Conservation (phyloP, 75 land plant species). For the Cryptomeria japonica region DNA sequence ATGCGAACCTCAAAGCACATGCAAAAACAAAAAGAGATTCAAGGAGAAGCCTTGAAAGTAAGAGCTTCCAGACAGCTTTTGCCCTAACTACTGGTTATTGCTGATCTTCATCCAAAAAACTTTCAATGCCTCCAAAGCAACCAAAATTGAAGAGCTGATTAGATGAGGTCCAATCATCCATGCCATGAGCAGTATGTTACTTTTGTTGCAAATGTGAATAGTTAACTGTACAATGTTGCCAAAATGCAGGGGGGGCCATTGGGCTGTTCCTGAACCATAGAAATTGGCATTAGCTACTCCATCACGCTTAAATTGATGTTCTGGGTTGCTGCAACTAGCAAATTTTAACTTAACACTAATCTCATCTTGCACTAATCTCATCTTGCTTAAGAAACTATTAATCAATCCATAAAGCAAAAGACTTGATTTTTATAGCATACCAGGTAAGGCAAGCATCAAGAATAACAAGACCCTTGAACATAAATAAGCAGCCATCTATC, state of each 20-base stretch:
- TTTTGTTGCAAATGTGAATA: background rate
- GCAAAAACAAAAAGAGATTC: background rate
- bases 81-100: constrained; percentile 5
- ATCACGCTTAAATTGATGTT: background rate
- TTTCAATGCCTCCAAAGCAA: constrained; percentile 13
- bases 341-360: background rate
- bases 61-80: constrained; percentile 2
- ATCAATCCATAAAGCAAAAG: background rate
- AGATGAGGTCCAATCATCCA: background rate
- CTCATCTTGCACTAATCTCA: background rate
- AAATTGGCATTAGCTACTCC: background rate
- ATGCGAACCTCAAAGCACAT: constrained; percentile 3
- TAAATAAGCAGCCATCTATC: background rate
- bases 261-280: background rate
- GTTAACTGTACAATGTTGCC: constrained; percentile 8
- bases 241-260: background rate
- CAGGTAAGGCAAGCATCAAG: background rate
- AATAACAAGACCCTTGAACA: constrained; percentile 7
- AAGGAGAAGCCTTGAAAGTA: background rate
- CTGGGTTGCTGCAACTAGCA: background rate
- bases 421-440: background rate
- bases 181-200: background rate
- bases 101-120: constrained; percentile 6
- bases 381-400: background rate
- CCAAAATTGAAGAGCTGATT: constrained; percentile 10